Evolutionary conservation across 2,329 filamentous ascomycete species (phyloP), one percentile per base, ranked within the genome.

Genomic region (Cryphonectria parasitica): DNA sequence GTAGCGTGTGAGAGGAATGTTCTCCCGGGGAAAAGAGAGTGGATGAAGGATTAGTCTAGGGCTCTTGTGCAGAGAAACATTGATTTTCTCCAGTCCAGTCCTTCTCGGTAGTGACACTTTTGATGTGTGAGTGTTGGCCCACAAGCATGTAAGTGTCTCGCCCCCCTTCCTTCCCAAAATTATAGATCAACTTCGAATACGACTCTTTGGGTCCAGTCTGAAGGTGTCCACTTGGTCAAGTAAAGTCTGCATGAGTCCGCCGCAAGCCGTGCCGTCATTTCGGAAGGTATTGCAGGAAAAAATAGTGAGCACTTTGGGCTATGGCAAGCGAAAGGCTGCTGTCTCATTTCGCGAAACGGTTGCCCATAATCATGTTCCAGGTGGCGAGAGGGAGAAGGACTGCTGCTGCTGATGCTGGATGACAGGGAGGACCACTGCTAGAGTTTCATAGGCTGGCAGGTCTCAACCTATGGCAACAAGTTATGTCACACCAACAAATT

Each of bases 261-360:
- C 62, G 62, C 34, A 64, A 36, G 67, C 49, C 31, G 49, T 56
- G 61, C 54, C 34, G 36, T 64, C 31, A 15, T 65, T 61, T 63
- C 34, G 36, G 62, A 25, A 52, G 49, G 67, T 64, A 49, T 58
- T 41, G 64, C 45, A 41, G 22, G 8, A 36, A 52, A 65, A 45
- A 36, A 52, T 52, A 45, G 49, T 22, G 28, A 28, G 62, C 41
- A 49, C 28, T 19, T n/a, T n/a, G 39, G 36, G 36, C 36, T 64
- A 39, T 17, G 43, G 41, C 43, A 64, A 41, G 64, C 49, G 28
- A 39, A 13, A 41, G n/a, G 36, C 41, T 60, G 52, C n/a, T n/a
- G 31, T 58, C 54, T 58, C 54, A 31, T 31, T 58, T 58, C 54
- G 54, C 54, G 54, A 58, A 34, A 58, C 25, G 54, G 54, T 58